Conservation (phyloP, 2,329 filamentous ascomycete species). For the Botrytis medusae region DNA sequence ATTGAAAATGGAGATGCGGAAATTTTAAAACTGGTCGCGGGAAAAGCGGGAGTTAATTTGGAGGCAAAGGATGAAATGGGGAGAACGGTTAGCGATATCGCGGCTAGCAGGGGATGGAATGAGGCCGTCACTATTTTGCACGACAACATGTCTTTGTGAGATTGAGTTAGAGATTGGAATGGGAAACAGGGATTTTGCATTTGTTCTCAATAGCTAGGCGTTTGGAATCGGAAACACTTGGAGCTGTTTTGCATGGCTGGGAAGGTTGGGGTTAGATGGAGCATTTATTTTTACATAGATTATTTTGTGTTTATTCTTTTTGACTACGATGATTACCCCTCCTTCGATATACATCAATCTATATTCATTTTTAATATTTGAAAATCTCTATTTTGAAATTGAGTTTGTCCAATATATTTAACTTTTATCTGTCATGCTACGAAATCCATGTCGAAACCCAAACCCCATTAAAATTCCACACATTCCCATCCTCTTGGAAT, state of each 20-base stretch:
- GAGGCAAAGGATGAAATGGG: conserved; percentile 54
- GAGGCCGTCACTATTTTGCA: conserved; percentile 47
- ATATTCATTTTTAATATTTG: background rate
- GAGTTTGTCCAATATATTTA: background rate
- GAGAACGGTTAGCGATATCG: conserved; percentile 57
- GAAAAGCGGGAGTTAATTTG: conserved; percentile 52
- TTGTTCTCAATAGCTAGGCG: background rate
- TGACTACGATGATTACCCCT: background rate
- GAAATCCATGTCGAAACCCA: background rate
- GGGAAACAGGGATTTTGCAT: background rate
- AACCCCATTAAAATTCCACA: background rate
- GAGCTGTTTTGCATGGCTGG: background rate
- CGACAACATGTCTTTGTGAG: conserved; percentile 21
- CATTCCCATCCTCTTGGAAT: background rate
- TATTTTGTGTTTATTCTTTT: background rate
- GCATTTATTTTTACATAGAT: background rate
- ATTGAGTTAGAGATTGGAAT: background rate
- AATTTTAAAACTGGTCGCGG: conserved; percentile 53
- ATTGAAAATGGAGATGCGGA: conserved; percentile 61
- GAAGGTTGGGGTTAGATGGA: background rate
- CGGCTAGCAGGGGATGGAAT: conserved; percentile 56
- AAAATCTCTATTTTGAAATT: background rate
- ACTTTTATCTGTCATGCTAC: background rate
- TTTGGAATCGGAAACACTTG: background rate
- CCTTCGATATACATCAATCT: background rate